These are phyloP conservation scores for Aspergillus latus DNA, from an alignment of 2,329 filamentous ascomycete genomes.

Conservation along the genomic window DNA sequence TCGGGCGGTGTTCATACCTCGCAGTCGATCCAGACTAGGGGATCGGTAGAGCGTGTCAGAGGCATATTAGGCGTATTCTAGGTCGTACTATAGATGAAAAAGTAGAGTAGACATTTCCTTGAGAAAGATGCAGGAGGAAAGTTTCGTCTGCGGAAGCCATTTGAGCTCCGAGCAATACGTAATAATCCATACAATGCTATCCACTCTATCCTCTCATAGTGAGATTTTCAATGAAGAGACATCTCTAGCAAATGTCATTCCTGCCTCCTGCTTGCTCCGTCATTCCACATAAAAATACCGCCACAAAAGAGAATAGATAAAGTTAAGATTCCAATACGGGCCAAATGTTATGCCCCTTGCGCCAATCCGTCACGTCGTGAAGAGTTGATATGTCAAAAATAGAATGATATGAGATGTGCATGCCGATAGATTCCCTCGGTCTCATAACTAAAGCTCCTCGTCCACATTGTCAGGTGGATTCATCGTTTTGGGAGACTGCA, in stretches of 20 bases:
- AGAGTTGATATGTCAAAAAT: constrained; percentile 13
- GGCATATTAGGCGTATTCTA: constrained; percentile 35
- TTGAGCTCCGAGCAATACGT: neutral
- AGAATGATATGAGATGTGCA: neutral
- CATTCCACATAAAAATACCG: constrained; percentile 7
- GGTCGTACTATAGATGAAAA: neutral
- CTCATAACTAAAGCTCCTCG: constrained; percentile 31
- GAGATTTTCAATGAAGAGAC: constrained; percentile 5
- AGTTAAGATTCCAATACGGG: constrained; percentile 7
- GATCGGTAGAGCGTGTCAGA: constrained; percentile 56
- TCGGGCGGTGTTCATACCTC: constrained; percentile 50
- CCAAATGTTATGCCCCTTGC: constrained; percentile 18
- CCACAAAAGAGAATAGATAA: constrained; percentile 8
- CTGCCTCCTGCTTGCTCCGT: constrained; percentile 6
- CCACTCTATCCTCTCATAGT: constrained; percentile 1
- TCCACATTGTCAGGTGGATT: constrained; percentile 22
- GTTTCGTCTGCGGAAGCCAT: constrained; percentile 13
- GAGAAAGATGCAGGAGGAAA: neutral
- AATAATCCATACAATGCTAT: constrained; percentile 3
- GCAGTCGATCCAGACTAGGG: constrained; percentile 84
- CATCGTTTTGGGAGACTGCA: constrained; percentile 18
- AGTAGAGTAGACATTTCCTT: neutral
- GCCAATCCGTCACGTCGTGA: constrained; percentile 23
- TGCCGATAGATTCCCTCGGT: neutral
- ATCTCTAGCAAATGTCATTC: constrained; percentile 10